Evolutionary conservation across 2,329 filamentous ascomycete species (phyloP).

Genomic region (Colletotrichum falcatum): DNA sequence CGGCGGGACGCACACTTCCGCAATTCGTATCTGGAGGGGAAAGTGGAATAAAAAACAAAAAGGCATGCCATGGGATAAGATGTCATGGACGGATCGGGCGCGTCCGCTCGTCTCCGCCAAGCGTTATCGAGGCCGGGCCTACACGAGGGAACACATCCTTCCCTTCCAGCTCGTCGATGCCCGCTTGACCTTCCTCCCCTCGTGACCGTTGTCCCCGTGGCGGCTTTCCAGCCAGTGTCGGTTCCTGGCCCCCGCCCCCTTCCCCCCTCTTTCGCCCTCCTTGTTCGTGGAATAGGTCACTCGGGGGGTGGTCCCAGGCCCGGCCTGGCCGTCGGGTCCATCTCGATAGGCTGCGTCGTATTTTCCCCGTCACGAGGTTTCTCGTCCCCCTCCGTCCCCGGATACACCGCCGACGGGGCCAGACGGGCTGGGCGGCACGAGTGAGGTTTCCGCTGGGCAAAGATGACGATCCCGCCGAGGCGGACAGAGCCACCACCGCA

Average conservation of each 20-base stretch:
- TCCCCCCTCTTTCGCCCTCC: not conserved
- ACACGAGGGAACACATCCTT: not conserved
- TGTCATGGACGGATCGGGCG: not conserved
- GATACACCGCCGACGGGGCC: not conserved
- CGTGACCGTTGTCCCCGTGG: not conserved
- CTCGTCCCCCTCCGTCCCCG: not conserved
- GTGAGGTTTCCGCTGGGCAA: not conserved
- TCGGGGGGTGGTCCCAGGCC: too few relatives aligned
- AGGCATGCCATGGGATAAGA: not conserved
- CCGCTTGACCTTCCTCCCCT: not conserved
- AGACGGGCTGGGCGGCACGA: not conserved
- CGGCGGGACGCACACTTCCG: not conserved
- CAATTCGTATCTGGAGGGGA: not conserved
- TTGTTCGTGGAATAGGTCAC: not conserved
- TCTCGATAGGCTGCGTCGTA: not conserved
- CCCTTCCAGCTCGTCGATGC: not conserved
- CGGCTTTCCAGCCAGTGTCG: not conserved
- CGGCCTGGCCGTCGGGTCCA: not conserved
- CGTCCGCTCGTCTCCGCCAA: not conserved
- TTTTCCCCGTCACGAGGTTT: not conserved
- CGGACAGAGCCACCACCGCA: not conserved
- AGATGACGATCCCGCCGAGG: not conserved
- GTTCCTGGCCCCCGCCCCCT: not conserved
- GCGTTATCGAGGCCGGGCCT: not conserved
- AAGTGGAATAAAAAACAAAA: too few relatives aligned